Base-by-base conservation (phyloP, 805 yeast species). In the Candida patagonica region DNA sequence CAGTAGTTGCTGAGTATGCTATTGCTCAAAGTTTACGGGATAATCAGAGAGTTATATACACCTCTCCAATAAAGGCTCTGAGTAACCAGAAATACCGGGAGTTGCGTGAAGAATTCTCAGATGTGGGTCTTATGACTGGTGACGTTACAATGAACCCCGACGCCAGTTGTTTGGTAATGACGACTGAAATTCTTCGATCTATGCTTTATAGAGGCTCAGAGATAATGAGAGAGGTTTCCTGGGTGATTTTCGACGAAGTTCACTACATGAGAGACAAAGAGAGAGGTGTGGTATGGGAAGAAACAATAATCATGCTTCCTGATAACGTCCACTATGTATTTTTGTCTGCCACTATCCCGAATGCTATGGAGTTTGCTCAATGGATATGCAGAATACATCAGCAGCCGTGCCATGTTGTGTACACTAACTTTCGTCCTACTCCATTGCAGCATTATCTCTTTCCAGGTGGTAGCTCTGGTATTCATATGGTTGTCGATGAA, bases 221-320 rank as follows among this genome's bases (percentile, higher is more conserved):
- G 60, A 80, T 94, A 35, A 88, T 92, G 89, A 74, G 99, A 61
- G 99, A 92, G 68, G 97, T 92, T 30, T 96, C 96, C 0, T 92
- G 96, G 95, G 98, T 92, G 37, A 78, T 92, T 29, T 92, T 92
- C 50, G 99, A 92, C 62, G 99, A 92, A 60, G 96, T 92, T 34
- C 99, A 92, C 65, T 92, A 92, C 63, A 92, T 92, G 94, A 79
- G 96, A 65, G 99, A 92, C 60, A 81, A 86, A 52, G 92, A 87
- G 50, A 78, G 99, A 65, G 99, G 99, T 60, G 99, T 92, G 39
- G 98, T 92, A 26, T 92, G 99, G 99, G 99, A 92, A 65, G 99
- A 92, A 62, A 89, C 97, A 12, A 89, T 92, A 49, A 92, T 92
- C 43, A 67, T 92, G 57, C 69, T 92, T 31, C 99, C 99, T 3